These are phyloP conservation scores for Umbilicaria muhlenbergii DNA, from an alignment of 495 filamentous ascomycete genomes.

Conservation along the genomic window DNA sequence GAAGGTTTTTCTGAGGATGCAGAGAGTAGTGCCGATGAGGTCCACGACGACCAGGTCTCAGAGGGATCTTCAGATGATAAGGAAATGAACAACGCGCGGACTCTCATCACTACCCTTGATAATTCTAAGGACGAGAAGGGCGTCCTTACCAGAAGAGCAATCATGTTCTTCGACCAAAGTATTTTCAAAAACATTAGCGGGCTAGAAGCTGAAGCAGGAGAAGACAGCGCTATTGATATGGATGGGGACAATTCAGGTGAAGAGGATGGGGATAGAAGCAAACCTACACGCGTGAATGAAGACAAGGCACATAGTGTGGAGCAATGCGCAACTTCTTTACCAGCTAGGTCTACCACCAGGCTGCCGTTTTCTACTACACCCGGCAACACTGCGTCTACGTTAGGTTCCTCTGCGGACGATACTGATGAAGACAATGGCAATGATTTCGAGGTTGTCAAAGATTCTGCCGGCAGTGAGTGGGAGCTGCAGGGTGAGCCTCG, in stretches of 20 bases:
- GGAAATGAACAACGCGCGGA: conserved; percentile 18
- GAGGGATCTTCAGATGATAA: conserved; percentile 39
- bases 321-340: neutral
- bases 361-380: too few species aligned
- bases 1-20: conserved; percentile 69
- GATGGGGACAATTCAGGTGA: conserved; percentile 8
- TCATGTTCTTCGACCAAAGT: conserved; percentile 86
- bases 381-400: too few species aligned
- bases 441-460: conserved; percentile 29
- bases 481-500: conserved; percentile 51
- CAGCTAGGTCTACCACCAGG: neutral
- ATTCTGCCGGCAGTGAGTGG: conserved; percentile 31
- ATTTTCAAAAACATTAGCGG: conserved; percentile 73
- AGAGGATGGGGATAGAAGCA: neutral
- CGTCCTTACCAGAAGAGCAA: conserved; percentile 65
- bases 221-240: conserved; percentile 36
- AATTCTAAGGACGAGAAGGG: conserved; percentile 29
- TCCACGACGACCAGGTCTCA: conserved; percentile 36
- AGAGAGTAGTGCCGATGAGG: conserved; percentile 38
- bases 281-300: neutral
- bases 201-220: conserved; percentile 30
- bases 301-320: neutral
- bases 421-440: conserved; percentile 21
- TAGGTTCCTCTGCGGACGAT: conserved; percentile 4
- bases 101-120: conserved; percentile 2